Base-by-base conservation (phyloP, 371 early-diverging fungal genomes). In the Rhizopus delemar region DNA sequence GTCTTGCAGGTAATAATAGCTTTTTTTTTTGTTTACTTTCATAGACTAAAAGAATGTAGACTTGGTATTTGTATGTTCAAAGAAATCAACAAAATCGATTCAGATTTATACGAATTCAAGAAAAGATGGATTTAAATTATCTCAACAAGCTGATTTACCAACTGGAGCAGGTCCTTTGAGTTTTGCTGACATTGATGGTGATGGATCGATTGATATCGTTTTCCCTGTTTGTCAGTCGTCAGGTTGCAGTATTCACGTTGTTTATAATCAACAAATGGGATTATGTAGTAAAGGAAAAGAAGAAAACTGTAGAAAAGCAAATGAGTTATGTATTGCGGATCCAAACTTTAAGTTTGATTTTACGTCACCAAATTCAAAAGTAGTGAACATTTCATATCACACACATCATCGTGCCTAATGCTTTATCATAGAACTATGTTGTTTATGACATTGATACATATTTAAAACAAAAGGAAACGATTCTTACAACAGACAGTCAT, bases 171-270 rank as follows among this genome's bases (percentile, higher is more conserved):
- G 94, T 0, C 90, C 86, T 33, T 75, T 97, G 15, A 81, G 90
- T 0, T 95, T 95, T 78, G 92, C 92, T 11, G 97, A 96, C 62
- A 89, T 95, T 53, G 93, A 95, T 77, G 92, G 88, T 5, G 92
- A 94, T 69, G 97, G 97, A 15, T 86, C 92, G 2, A 67, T 93
- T 13, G 96, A 95, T 66, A 80, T 94, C 71, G 76, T 95, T 2
- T 89, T 92, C 45, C 85, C 91, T 1, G 83, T 88, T 0, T 92
- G 90, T 65, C 53, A 67, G 38, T 53, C 60, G 0, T 63, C 64
- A 3, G 60, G 66, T 1, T 90, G 94, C 59, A 71, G 78, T 49
- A 83, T 96, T 32, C 87, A 94, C 70, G 65, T 93, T 8, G 80
- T 86, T 4, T 93, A 94, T 70, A 96, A 95, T 65, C 78, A 84